Evolutionary conservation across 306 rosid genomes (phyloP), one percentile per base, ranked within the genome.

Genomic region (Vigna mungo): DNA sequence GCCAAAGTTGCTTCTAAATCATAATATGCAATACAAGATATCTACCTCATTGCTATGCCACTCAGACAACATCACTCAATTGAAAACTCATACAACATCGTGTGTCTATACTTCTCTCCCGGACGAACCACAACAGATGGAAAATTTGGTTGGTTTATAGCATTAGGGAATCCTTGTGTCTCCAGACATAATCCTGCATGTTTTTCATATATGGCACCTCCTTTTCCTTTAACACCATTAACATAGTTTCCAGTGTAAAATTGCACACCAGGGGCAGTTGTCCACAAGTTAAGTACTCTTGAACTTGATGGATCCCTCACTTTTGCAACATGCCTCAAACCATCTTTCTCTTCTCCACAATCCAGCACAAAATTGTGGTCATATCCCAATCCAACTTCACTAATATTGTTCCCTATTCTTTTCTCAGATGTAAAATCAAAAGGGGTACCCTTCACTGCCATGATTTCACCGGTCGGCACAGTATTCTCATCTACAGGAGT

Each of bases 81-180:
- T 52, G 98, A 94, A 88, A 94, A 94, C 85, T 92, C 96, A 55
- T 73, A 94, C 86, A 92, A 78, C 98, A 94, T 94, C 68, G 84
- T 75, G 88, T 95, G 96, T 62, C 82, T 81, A 73, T 95, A 92
- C 82, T 86, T 90, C 87, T 87, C 89, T 72, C 96, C 97, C 3
- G 97, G 91, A 56, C 86, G 87, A 79, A 92, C 91, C 27, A 92
- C 90, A 82, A 92, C 63, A 4, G 96, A 88, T 0, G 98, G 96
- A 72, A 93, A 93, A 75, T 93, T 87, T 0, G 88, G 85, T 43
- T 88, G 86, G 84, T 93, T 91, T 20, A 93, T 60, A 25, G 98
- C 97, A 78, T 95, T 84, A 6, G 99, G 99, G 82, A 90, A 92
- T 21, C 97, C 99, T 55, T 95, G 99, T 0, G 99, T 95, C 93